These are phyloP conservation scores for Podosphaera fusca DNA, from an alignment of 2,329 filamentous ascomycete genomes.

Conservation along the genomic window DNA sequence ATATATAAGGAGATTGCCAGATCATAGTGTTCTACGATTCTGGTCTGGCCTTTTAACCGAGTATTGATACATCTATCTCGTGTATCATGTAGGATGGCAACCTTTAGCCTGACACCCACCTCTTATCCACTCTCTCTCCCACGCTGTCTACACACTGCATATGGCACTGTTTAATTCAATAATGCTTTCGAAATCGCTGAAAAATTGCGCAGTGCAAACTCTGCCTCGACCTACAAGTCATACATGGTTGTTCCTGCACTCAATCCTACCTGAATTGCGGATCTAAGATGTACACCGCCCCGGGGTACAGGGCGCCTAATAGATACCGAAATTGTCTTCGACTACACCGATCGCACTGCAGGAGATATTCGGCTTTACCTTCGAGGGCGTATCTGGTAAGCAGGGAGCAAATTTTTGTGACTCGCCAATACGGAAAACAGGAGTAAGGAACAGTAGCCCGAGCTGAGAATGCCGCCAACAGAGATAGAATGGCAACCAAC, in stretches of 20 bases:
- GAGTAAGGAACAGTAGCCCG: not conserved
- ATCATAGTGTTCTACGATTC: too few relatives aligned
- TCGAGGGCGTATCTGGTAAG: not conserved
- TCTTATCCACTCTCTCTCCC: too few relatives aligned
- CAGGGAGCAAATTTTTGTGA: not conserved
- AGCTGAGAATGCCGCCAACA: not conserved
- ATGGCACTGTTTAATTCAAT: too few relatives aligned
- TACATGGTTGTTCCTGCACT: not conserved
- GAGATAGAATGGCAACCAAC: not conserved
- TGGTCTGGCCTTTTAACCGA: too few relatives aligned
- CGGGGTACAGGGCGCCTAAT: not conserved
- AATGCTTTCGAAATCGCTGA: constrained; percentile 19
- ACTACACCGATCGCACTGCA: not conserved
- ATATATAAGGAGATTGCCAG: too few relatives aligned
- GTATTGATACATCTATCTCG: too few relatives aligned
- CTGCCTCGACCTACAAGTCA: not conserved
- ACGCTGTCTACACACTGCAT: too few relatives aligned
- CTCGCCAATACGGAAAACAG: not conserved
- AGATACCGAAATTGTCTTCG: not conserved
- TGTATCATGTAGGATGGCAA: too few relatives aligned
- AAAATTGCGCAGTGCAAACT: not conserved
- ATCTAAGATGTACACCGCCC: not conserved
- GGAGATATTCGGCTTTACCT: not conserved
- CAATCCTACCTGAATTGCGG: not conserved
- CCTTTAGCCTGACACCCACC: too few relatives aligned